These are phyloP conservation scores for Trichophyton verrucosum DNA, from an alignment of 2,329 filamentous ascomycete genomes.

Conservation along the genomic window DNA sequence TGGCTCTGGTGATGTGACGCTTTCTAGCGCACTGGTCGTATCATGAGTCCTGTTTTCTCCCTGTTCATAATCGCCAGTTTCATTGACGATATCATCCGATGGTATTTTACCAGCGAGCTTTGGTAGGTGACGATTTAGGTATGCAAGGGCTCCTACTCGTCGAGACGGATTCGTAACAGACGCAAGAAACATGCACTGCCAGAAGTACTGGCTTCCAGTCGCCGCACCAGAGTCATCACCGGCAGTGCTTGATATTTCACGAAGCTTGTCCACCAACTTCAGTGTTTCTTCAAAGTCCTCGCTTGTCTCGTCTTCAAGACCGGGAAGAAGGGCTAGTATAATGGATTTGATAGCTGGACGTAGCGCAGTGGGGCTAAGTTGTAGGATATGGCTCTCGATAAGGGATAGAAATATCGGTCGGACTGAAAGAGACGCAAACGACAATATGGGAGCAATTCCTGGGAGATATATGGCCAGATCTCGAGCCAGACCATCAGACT, in stretches of 20 bases:
- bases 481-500: constrained; percentile 59
- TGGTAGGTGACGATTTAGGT: constrained; percentile 67
- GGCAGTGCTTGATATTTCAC: constrained; percentile 38
- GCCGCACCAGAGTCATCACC: constrained; percentile 26
- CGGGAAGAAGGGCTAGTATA: constrained; percentile 76
- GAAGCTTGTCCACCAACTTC: constrained; percentile 64
- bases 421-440: constrained; percentile 87
- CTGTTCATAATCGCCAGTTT: constrained; percentile 16
- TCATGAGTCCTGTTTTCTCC: constrained; percentile 15
- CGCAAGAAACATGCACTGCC: constrained; percentile 94
- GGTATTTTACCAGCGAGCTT: constrained; percentile 42
- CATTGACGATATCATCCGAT: neutral
- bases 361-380: constrained; percentile 56
- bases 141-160: constrained; percentile 76
- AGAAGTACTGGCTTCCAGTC: constrained; percentile 75
- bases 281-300: constrained; percentile 91
- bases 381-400: constrained; percentile 66
- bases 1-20: constrained; percentile 62
- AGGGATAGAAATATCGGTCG: constrained; percentile 74
- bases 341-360: constrained; percentile 84
- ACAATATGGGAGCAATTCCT: constrained; percentile 75
- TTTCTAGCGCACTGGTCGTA: constrained; percentile 30
- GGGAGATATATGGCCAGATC: constrained; percentile 84
- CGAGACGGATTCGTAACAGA: constrained; percentile 80
- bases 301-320: constrained; percentile 87